A percentile compares a stretch with the other conserved stretches of the same genome.
Evolutionary conservation across 495 filamentous ascomycete genomes (phyloP).

Genomic region (Durotheca rogersii): DNA sequence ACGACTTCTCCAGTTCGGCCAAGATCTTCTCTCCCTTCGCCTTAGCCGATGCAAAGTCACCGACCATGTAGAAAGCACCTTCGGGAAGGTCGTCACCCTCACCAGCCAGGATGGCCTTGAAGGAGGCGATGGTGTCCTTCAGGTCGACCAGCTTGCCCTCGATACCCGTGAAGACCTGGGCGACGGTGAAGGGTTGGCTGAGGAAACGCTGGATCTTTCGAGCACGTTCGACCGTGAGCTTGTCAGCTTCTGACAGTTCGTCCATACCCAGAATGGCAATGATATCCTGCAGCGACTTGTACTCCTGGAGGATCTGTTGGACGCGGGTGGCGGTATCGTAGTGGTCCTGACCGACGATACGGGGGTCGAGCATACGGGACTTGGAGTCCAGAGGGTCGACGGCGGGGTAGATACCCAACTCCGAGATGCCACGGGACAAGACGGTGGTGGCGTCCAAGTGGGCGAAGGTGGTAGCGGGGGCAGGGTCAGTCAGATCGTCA

Average conservation of each 20-base stretch:
- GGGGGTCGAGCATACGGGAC: constrained; percentile 98
- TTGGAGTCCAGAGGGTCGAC: constrained; percentile 99
- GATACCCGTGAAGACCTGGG: constrained; percentile 98
- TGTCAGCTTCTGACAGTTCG: constrained; percentile 96
- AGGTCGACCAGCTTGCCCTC: constrained; percentile 95
- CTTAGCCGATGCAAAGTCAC: constrained; percentile 87
- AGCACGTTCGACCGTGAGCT: constrained; percentile 99
- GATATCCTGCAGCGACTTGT: constrained; percentile 99
- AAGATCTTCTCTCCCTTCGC: constrained; percentile 99
- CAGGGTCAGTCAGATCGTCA: constrained; percentile 99
- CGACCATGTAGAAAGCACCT: constrained; percentile 98
- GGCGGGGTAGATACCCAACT: constrained; percentile 99
- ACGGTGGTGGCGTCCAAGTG: constrained; percentile 99
- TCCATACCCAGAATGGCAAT: constrained; percentile 99
- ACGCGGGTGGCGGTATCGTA: constrained; percentile 92
- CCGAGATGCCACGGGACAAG: constrained; percentile 99
- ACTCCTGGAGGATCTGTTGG: constrained; percentile 99
- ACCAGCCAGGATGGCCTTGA: constrained; percentile 96
- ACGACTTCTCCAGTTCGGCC: constrained; percentile 82
- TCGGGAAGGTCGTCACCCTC: constrained; percentile 96
- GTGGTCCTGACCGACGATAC: constrained; percentile 96
- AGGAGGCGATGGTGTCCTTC: constrained; percentile 95
- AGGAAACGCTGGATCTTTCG: constrained; percentile 99
- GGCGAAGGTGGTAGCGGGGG: constrained; percentile 98
- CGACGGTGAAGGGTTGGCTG: constrained; percentile 97